Percentiles rank a stretch among this genome's conserved stretches.
Evolutionary conservation across 1,139 yeast species (phyloP).

Genomic region (Pichia sp.): DNA sequence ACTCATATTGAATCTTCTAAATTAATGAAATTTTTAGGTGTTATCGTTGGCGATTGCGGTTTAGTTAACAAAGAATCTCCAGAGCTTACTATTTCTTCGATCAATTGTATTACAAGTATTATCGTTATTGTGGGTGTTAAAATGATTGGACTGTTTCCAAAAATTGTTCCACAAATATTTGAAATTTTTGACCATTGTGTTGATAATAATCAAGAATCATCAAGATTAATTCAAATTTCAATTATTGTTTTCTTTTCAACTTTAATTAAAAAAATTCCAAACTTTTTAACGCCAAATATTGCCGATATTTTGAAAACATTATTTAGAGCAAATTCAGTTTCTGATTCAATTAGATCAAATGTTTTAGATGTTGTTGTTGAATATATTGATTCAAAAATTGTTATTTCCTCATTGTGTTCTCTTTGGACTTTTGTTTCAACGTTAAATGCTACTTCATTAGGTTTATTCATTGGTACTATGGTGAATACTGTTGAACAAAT

Average conservation of each 20-base stretch:
- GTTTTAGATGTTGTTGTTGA: constrained; percentile 61
- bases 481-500: constrained; percentile 59
- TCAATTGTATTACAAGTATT: constrained; percentile 65
- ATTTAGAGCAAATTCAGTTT: constrained; percentile 52
- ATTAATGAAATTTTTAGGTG: constrained; percentile 43
- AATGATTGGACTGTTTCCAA: constrained; percentile 77
- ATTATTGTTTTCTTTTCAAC: constrained; percentile 68
- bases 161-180: constrained; percentile 71
- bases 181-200: constrained; percentile 45
- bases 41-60: constrained; percentile 43
- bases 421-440: constrained; percentile 56
- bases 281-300: constrained; percentile 69
- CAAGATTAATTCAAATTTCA: constrained; percentile 52
- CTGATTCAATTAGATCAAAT: constrained; percentile 54
- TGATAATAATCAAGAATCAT: constrained; percentile 31
- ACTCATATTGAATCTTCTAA: constrained; percentile 40
- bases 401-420: constrained; percentile 54
- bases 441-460: constrained; percentile 45
- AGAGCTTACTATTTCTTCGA: constrained; percentile 69
- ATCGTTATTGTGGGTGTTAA: constrained; percentile 78
- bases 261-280: constrained; percentile 77
- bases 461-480: constrained; percentile 61
- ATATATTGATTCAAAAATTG: constrained; percentile 60
- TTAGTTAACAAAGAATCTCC: constrained; percentile 42
- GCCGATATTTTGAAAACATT: constrained; percentile 53